Evolutionary conservation across 1,284 basidiomycete genomes (phyloP), one percentile per base, ranked within the genome.

Genomic region (Sutorius eximius): DNA sequence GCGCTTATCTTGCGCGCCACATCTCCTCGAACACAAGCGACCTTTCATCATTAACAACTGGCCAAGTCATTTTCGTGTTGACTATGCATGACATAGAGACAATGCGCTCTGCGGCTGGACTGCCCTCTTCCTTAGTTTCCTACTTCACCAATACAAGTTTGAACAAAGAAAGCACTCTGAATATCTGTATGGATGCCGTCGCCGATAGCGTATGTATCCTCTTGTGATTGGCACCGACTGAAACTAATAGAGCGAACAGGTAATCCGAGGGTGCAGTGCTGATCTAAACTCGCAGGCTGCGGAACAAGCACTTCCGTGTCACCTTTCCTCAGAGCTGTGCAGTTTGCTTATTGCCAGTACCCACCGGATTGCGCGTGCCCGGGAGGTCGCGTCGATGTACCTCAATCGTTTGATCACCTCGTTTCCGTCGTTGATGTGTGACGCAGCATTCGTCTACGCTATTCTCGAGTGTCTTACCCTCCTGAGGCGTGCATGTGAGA

Each of bases 361-460:
- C 7, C 93, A 98, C 71, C 83, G 93, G 15, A 84, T 93, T 52
- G 76, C 82, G 34, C 89, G 89, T 68, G 91, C 91, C 51, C 83
- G 96, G 40, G 86, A 90, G 37, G 80, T 93, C 22, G 92, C 96
- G 1, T 82, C 87, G 51, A 86, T 82, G 69, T 97, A 92, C 67
- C 79, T 97, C 27, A 86, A 95, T 71, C 83, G 87, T 38, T 77
- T 99, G 44, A 85, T 98, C 60, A 88, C 86, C n/a, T 92, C 91
- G 1, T 97, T 98, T 73, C 95, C 97, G 0, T 94, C 93, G 9
- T 76, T 99, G 56, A 89, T 98, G 81, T 98, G 95, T 72, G 90
- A 96, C 68, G 82, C 88, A 12, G 82, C 88, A 13, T 81, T 98
- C 34, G 91, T 99, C 7, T 92, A 89, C 61, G 85, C 91, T 29